These are phyloP conservation scores for Suillus weaverae DNA, from an alignment of 768 basidiomycete genomes.

Conservation along the genomic window DNA sequence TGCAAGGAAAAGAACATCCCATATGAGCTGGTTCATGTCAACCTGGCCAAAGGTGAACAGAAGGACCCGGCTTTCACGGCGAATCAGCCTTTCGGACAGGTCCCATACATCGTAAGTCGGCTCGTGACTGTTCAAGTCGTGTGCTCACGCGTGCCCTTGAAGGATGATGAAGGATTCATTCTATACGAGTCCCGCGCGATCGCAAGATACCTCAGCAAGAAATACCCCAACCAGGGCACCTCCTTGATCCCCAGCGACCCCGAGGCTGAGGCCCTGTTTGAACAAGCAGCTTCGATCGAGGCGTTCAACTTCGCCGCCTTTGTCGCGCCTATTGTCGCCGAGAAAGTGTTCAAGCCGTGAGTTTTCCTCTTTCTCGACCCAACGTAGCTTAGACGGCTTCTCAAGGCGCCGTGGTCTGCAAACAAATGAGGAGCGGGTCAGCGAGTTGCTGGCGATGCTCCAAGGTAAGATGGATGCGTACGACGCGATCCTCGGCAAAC, in stretches of 20 bases:
- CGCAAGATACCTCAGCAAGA: constrained; percentile 54
- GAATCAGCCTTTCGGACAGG: constrained; percentile 59
- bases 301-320: constrained; percentile 9
- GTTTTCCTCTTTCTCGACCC: constrained; percentile 13
- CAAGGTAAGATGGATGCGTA: constrained; percentile 48
- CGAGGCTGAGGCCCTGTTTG: constrained; percentile 32
- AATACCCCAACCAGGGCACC: constrained; percentile 55
- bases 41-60: constrained; percentile 46
- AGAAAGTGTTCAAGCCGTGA: constrained; percentile 55
- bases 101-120: constrained; percentile 43
- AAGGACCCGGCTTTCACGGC: constrained; percentile 44
- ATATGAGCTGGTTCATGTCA: constrained; percentile 48
- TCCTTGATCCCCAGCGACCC: constrained; percentile 37
- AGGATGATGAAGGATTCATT: constrained; percentile 63
- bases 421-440: constrained; percentile 23
- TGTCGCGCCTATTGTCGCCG: constrained; percentile 36
- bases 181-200: constrained; percentile 67
- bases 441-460: constrained; percentile 19
- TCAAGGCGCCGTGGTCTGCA: constrained; percentile 18
- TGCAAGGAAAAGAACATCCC: constrained; percentile 55
- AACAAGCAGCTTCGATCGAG: constrained; percentile 47
- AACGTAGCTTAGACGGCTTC: constrained; percentile 8
- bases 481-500: constrained; percentile 52
- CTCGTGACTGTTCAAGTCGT: too few relatives aligned
- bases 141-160: too few relatives aligned